Conservation (phyloP, 116 monocot genomes). For the Zostera marina region DNA sequence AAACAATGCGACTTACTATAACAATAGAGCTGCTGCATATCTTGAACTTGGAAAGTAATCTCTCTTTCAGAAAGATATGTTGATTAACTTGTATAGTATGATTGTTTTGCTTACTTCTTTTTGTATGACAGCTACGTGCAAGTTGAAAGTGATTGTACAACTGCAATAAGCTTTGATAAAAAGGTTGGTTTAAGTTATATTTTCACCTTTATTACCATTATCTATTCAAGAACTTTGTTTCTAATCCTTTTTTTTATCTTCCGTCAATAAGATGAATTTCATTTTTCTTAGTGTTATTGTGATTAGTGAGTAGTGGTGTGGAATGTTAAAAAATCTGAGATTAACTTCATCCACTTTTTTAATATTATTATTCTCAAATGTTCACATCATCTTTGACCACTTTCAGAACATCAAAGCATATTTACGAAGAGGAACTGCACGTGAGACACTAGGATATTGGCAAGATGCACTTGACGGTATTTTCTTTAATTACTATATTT, state of each 20-base stretch:
- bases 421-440: constrained; percentile 80
- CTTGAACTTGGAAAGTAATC: constrained; percentile 70
- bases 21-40: constrained; percentile 94
- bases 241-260: not conserved
- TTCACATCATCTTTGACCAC: not conserved
- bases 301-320: too few relatives aligned
- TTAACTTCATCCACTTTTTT: too few relatives aligned
- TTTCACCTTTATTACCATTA: not conserved
- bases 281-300: not conserved
- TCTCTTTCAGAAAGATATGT: not conserved
- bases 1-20: constrained; percentile 78
- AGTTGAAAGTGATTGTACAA: constrained; percentile 86
- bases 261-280: too few relatives aligned
- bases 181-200: constrained; percentile 41
- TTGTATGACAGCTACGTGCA: constrained; percentile 57
- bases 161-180: constrained; percentile 73
- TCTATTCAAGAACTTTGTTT: not conserved
- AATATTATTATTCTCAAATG: too few relatives aligned
- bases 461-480: constrained; percentile 92
- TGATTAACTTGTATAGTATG: not conserved
- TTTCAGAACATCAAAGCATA: constrained; percentile 90
- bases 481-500: not conserved
- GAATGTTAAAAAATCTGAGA: too few relatives aligned
- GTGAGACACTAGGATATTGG: constrained; percentile 85
- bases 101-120: constrained; percentile 7